Conservation (phyloP, 345 rosid genomes). For the Luvunga scandens region DNA sequence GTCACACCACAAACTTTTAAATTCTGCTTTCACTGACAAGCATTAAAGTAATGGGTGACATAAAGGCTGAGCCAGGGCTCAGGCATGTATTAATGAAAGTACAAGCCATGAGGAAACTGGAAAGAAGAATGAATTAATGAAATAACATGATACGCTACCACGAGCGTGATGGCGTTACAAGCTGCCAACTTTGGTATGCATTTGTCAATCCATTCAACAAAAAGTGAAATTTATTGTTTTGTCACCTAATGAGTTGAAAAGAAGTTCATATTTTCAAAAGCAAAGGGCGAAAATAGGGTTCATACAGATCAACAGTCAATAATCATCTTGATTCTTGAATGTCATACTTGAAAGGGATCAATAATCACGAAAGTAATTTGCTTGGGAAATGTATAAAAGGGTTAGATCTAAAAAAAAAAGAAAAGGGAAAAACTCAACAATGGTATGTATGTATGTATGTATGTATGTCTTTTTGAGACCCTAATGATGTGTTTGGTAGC, state of each 20-base stretch:
- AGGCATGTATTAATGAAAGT: background rate
- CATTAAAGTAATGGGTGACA: background rate
- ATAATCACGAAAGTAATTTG: background rate
- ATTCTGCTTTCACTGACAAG: slow-evolving; percentile 8
- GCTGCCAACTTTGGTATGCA: background rate
- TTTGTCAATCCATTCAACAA: background rate
- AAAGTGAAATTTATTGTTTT: too few relatives aligned
- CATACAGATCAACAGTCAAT: background rate
- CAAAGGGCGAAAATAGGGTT: background rate
- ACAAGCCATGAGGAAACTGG: background rate
- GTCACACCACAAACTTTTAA: background rate
- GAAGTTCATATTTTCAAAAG: background rate
- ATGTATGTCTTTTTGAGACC: background rate
- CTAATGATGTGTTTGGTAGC: background rate
- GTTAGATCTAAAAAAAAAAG: slow-evolving; percentile 10
- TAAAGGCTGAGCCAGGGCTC: background rate
- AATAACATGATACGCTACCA: background rate
- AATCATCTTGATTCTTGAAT: background rate
- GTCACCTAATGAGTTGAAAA: background rate
- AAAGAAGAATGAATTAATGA: too few relatives aligned
- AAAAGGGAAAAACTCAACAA: background rate
- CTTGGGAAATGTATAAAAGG: background rate
- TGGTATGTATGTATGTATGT: background rate
- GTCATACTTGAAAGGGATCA: background rate
- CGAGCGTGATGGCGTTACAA: background rate